Conservation (phyloP, 164 flowering plant genomes). For the Nymphaea thermarum region DNA sequence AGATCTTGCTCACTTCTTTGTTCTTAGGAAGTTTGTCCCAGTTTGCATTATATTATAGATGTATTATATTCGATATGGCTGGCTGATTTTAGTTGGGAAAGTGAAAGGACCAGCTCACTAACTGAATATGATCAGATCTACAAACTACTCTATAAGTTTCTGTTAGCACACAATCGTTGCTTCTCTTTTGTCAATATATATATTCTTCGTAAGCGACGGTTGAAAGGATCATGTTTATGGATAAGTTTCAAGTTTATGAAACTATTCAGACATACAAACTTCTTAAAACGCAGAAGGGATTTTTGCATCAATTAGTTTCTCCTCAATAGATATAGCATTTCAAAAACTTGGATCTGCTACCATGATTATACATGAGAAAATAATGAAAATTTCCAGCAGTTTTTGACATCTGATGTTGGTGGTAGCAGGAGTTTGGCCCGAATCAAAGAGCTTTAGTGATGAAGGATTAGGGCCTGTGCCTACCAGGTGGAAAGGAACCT, state of each 20-base stretch:
- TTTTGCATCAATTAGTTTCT: no score
- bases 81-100: no score
- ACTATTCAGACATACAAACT: not conserved
- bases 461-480: conserved; percentile 53
- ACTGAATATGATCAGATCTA: no score
- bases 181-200: no score
- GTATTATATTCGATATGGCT: not conserved
- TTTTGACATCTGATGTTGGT: not conserved
- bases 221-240: not conserved
- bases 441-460: conserved; percentile 57
- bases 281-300: not conserved
- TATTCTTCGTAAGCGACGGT: no score
- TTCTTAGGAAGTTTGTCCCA: not conserved
- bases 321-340: not conserved
- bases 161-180: no score
- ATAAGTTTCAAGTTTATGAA: not conserved
- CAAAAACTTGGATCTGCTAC: not conserved
- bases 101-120: no score
- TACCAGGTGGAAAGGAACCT: conserved; percentile 55
- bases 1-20: not conserved
- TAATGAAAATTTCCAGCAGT: not conserved
- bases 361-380: not conserved
- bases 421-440: conserved; percentile 68
- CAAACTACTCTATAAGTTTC: no score
- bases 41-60: not conserved